Base-by-base conservation (phyloP, 2,329 filamentous ascomycete species). In the Paecilomyces dactylethromorphus region DNA sequence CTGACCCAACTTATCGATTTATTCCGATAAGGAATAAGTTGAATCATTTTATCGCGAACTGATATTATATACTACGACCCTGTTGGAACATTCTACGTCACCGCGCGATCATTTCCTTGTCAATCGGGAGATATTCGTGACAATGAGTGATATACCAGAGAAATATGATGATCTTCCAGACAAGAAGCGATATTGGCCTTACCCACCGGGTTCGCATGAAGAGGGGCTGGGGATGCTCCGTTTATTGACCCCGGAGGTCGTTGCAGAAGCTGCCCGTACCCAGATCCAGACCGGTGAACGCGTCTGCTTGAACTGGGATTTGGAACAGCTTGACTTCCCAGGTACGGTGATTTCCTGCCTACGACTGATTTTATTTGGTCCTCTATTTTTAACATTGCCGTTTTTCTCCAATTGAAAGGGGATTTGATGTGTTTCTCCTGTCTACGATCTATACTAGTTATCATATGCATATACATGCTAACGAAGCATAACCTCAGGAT, bases 231-330 rank as follows among this genome's bases (percentile, higher is more conserved):
- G 83, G 26, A 78, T 82, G 66, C 74, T 80, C 8, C 77, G 74
- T 0, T 72, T 82, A 1, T 75, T 86, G 13, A 85, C 83, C 0
- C 79, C 82, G 1, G 75, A 82, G 0, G 65, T 82, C 5, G 80
- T 85, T 1, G 78, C 80, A 10, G 72, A 75, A 13, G 77, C 81
- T 0, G 83, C 83, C 0, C 71, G 74, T 3, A 76, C 76, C 3
- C 79, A 83, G 65, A 84, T 86, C 64, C 74, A 75, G 49, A 81
- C 78, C 0, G 84, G 83, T 21, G 74, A 77, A 53, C 77, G 82
- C 24, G 78, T 84, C 22, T 80, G 80, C 55, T 69, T 86, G 24
- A 81, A 82, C 39, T 86, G 83, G 83, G 78, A 82, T 29, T 69
- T 86, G 45, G 78, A 79, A 54, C 84, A 85, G 64, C 71, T 85